Conservation (phyloP, 2,329 filamentous ascomycete species). For the Bipolaris bicolor region DNA sequence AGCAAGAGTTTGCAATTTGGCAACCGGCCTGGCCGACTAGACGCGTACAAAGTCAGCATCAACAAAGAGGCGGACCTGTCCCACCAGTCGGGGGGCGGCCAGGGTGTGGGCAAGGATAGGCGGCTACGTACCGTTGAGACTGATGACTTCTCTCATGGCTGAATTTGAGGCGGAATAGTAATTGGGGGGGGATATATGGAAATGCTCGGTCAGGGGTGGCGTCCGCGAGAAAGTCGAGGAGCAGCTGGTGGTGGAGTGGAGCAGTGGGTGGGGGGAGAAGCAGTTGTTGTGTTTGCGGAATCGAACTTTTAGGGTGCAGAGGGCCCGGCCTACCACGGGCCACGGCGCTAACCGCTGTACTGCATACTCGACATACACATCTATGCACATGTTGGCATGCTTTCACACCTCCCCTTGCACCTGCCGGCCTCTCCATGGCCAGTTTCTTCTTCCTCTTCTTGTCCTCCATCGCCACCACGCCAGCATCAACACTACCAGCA, state of each 20-base stretch:
- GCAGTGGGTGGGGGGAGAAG: constrained; percentile 26
- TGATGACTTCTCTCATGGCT: constrained; percentile 99
- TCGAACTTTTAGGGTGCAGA: constrained; percentile 20
- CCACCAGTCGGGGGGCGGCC: constrained; percentile 50
- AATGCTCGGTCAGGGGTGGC: constrained; percentile 35
- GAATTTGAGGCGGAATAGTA: constrained; percentile 41
- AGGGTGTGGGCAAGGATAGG: constrained; percentile 43
- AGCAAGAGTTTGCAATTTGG: constrained; percentile 99
- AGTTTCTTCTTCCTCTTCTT: neutral
- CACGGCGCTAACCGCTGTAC: constrained; percentile 14
- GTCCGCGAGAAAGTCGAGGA: constrained; percentile 27
- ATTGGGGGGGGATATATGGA: constrained; percentile 40
- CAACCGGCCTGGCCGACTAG: constrained; percentile 99
- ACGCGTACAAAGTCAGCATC: constrained; percentile 62
- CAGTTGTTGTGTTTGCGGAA: constrained; percentile 32
- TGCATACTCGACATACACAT: neutral
- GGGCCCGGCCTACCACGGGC: constrained; percentile 12
- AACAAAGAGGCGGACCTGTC: constrained; percentile 29
- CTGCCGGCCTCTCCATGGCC: neutral
- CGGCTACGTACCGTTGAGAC: constrained; percentile 85
- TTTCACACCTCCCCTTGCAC: neutral
- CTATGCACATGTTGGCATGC: neutral
- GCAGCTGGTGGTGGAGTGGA: constrained; percentile 26
- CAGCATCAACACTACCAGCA: constrained; percentile 3
- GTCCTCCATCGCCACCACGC: constrained; percentile 8